phyloP scores from a whole-genome alignment of 306 rosid species.

The Pterocarpus macrocarpus region DNA sequence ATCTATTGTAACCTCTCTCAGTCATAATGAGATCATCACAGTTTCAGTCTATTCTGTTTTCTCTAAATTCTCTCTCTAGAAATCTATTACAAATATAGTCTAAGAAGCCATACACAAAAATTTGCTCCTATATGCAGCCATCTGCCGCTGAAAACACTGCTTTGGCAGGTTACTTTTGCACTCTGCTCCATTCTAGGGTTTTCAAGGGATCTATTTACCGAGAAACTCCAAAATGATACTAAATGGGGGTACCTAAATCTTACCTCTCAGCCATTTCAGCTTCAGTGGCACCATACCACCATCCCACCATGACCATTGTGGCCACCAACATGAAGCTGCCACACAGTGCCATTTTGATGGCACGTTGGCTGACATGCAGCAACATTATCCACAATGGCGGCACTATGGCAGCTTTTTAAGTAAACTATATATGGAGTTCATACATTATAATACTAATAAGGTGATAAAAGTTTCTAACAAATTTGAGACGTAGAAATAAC shows the following conservation, averaged over 20 bases:
- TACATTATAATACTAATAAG: conserved; percentile 7
- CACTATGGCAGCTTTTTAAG: neutral
- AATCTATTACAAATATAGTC: neutral
- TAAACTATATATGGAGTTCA: conserved; percentile 16
- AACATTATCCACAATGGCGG: neutral
- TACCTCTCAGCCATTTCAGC: conserved; percentile 1
- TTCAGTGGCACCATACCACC: conserved; percentile 1
- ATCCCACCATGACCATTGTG: conserved; percentile 16
- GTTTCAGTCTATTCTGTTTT: no score
- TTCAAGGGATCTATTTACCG: neutral
- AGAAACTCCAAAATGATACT: neutral
- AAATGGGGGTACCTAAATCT: neutral
- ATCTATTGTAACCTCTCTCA: no score
- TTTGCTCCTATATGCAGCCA: neutral
- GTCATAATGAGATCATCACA: no score
- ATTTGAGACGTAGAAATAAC: neutral
- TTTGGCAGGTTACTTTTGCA: conserved; percentile 11
- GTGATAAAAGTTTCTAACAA: neutral
- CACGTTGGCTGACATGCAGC: neutral
- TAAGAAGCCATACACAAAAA: neutral
- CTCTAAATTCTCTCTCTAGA: no score
- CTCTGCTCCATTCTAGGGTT: conserved; percentile 3
- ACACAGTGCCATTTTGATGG: neutral
- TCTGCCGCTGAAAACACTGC: no score
- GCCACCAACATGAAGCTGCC: conserved; percentile 15